Percentiles rank a stretch among this genome's conserved stretches.
Conservation (phyloP, 176 grass and related monocot species). For the Oryza meyeriana region DNA sequence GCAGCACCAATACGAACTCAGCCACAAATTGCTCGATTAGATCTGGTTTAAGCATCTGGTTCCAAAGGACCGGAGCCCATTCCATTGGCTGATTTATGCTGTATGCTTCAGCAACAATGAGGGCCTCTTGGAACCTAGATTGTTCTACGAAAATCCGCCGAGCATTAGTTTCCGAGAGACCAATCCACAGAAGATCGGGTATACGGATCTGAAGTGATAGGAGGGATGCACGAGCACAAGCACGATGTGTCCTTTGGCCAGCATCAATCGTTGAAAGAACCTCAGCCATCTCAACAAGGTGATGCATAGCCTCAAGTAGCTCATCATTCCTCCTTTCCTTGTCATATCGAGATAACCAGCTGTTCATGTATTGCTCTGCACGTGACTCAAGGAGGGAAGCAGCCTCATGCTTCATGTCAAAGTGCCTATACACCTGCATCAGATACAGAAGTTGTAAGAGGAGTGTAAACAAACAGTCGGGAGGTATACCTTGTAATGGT, state of each 20-base stretch:
- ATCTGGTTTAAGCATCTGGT: conserved; percentile 84
- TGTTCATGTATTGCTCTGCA: conserved; percentile 71
- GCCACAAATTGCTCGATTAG: conserved; percentile 83
- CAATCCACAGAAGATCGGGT: conserved; percentile 84
- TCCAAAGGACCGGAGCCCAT: conserved; percentile 93
- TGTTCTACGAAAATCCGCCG: conserved; percentile 72
- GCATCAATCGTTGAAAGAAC: conserved; percentile 91
- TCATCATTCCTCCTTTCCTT: conserved; percentile 73
- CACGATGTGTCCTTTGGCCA: conserved; percentile 69
- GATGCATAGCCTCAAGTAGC: conserved; percentile 82
- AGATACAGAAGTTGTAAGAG: conserved; percentile 3
- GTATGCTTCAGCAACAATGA: conserved; percentile 92
- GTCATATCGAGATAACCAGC: conserved; percentile 59
- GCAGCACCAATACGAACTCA: conserved; percentile 79
- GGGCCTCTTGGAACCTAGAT: conserved; percentile 92
- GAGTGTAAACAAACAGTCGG: neutral
- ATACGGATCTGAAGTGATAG: conserved; percentile 92
- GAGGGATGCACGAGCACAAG: conserved; percentile 76
- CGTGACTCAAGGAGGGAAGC: conserved; percentile 81
- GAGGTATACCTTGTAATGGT: neutral
- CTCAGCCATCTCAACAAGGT: conserved; percentile 78
- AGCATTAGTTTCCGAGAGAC: conserved; percentile 77
- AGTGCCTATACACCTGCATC: conserved; percentile 85
- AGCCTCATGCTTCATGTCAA: conserved; percentile 96
- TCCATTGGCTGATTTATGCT: conserved; percentile 81